Percentiles rank a stretch among this genome's conserved stretches.
Evolutionary conservation across 495 filamentous ascomycete species (phyloP).

Genomic region (Extremus antarcticus): DNA sequence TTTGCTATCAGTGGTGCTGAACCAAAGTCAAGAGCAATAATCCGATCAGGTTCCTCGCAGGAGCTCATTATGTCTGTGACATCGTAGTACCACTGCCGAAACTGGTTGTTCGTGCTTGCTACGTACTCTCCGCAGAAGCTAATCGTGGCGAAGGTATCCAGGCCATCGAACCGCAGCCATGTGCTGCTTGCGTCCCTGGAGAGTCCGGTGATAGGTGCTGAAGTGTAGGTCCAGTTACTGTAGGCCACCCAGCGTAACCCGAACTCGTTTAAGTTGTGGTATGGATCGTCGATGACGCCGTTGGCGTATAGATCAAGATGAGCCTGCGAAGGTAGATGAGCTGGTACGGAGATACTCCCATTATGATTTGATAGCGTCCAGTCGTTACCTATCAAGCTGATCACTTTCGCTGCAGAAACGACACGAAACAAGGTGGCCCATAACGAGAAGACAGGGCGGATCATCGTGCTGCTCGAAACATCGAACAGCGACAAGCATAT

Average conservation of each 20-base stretch:
- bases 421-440: not conserved
- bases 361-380: constrained; percentile 9
- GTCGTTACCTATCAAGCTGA: constrained; percentile 5
- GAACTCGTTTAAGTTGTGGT: constrained; percentile 40
- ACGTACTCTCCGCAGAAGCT: constrained; percentile 48
- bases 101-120: constrained; percentile 60
- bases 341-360: constrained; percentile 35
- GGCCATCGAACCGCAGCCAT: constrained; percentile 45
- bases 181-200: constrained; percentile 25
- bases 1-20: constrained; percentile 44
- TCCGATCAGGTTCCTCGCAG: constrained; percentile 34
- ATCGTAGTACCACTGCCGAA: not conserved
- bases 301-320: constrained; percentile 50
- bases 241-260: constrained; percentile 39
- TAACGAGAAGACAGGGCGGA: too few species aligned
- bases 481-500: not conserved
- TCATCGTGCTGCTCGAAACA: not conserved
- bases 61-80: constrained; percentile 20
- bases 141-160: constrained; percentile 57
- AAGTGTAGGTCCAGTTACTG: constrained; percentile 56
- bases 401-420: constrained; percentile 2
- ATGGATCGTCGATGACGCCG: constrained; percentile 28
- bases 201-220: constrained; percentile 38
- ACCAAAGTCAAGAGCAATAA: constrained; percentile 44
- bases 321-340: constrained; percentile 49